Evolutionary conservation across 495 filamentous ascomycete species (phyloP), one percentile per base, ranked within the genome.

Genomic region (Pseudevernia furfuracea): DNA sequence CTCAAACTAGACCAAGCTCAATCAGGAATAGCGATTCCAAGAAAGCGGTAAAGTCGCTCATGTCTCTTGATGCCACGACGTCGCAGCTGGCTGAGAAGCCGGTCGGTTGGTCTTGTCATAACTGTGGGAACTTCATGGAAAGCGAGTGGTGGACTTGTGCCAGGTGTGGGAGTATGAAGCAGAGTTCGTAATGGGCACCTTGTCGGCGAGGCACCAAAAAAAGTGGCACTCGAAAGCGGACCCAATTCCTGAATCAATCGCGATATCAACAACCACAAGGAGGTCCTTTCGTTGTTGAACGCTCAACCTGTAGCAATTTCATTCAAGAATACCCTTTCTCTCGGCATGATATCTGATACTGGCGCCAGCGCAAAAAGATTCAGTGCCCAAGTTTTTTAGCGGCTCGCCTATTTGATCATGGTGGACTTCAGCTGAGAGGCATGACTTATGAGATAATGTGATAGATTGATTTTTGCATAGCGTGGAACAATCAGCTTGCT

Each of bases 131-230:
- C 6, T 80, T 81, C 48, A 88, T 89, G 80, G 85, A 90, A 62
- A 77, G 76, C 30, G 81, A 87, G 64, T 92, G 88, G 88, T 90
- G 87, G 88, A 88, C 87, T n/a, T 91, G 89, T 64, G 82, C 84
- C 4, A 70, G 71, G 15, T 92, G 88, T 70, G 87, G 88, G 19
- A 78, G 71, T 25, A 83, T 92, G 82, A 91, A 91, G 76, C 71
- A 76, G 46, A 80, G 72, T 30, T 87, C 84, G 12, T 85, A 68
- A 74, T 30, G 14, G 43, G 23, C 17, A n/a, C 19, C 1, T 25
- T 41, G 32, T 39, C 10, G 30, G 23, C 32, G 37, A 39, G 12
- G 28, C 15, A n/a, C 32, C 17, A 21, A 21, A 6, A 5, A 23
- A 15, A 38, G 2, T 37, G 28, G 37, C 32, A 58, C 10, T 34